These are phyloP conservation scores for Phialophora verrucosa DNA, from an alignment of 2,329 filamentous ascomycete species.

Conservation along the genomic window DNA sequence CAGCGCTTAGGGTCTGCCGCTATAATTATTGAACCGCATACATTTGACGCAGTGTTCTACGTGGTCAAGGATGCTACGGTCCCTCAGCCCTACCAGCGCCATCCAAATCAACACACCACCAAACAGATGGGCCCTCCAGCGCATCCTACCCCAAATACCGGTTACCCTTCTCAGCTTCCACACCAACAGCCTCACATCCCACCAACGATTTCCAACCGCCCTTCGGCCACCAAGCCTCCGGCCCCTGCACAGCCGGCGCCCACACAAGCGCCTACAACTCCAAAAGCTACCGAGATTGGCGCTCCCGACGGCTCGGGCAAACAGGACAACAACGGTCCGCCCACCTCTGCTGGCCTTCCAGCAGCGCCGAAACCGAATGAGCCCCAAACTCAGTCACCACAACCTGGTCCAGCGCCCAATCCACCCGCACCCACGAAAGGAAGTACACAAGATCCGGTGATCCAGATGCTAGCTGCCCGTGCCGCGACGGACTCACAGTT, in stretches of 20 bases:
- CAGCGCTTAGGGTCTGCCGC: conserved; percentile 62
- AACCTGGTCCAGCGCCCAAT: conserved; percentile 16
- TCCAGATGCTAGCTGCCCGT: conserved; percentile 59
- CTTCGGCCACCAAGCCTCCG: conserved; percentile 17
- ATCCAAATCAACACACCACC: conserved; percentile 34
- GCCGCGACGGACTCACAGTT: conserved; percentile 56
- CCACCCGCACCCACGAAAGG: conserved; percentile 48
- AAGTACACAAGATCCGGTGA: conserved; percentile 56
- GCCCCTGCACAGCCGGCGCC: not conserved
- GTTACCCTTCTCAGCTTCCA: conserved; percentile 50
- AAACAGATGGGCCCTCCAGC: conserved; percentile 30
- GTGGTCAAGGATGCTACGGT: conserved; percentile 58
- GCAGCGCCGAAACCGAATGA: conserved; percentile 37
- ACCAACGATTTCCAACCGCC: conserved; percentile 34
- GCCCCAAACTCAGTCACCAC: conserved; percentile 9
- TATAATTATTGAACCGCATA: conserved; percentile 67
- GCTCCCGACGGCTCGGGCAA: not conserved
- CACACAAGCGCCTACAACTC: not conserved
- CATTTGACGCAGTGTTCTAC: conserved; percentile 64
- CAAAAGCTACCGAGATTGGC: not conserved
- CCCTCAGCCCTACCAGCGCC: conserved; percentile 41
- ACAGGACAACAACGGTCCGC: not conserved
- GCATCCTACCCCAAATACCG: conserved; percentile 34
- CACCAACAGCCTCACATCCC: conserved; percentile 43
- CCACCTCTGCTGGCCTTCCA: not conserved